phyloP scores from a whole-genome alignment of 2,329 filamentous ascomycete species.

The Verticillium longisporum region DNA sequence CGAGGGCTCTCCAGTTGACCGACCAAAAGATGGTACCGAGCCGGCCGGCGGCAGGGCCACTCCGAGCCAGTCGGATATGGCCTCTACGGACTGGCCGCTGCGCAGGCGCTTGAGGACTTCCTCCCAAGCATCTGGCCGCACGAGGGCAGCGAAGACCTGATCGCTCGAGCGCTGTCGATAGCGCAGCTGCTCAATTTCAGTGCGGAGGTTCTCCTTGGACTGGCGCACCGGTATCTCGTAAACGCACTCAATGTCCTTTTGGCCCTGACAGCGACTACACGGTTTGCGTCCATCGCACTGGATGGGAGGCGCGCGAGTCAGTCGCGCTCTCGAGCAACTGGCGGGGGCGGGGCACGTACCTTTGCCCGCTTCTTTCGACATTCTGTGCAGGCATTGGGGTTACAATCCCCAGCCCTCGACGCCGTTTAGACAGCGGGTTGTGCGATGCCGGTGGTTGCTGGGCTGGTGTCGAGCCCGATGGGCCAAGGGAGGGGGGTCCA shows the following conservation, averaged over 20 bases:
- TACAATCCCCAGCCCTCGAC: slow-evolving; percentile 48
- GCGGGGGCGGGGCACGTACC: slow-evolving; percentile 23
- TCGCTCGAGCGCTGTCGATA: slow-evolving; percentile 48
- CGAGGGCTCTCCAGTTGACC: slow-evolving; percentile 15
- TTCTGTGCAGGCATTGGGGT: slow-evolving; percentile 56
- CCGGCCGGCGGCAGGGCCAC: slow-evolving; percentile 21
- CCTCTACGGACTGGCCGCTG: slow-evolving; percentile 45
- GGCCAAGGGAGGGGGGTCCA: background rate
- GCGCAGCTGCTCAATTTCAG: slow-evolving; percentile 52
- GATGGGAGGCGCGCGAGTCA: background rate
- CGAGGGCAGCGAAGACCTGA: slow-evolving; percentile 47
- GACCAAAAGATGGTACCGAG: slow-evolving; percentile 20
- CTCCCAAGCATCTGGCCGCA: slow-evolving; percentile 42
- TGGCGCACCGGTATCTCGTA: slow-evolving; percentile 59
- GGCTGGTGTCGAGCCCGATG: slow-evolving; percentile 4
- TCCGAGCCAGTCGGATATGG: slow-evolving; percentile 48
- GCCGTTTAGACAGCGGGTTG: slow-evolving; percentile 38
- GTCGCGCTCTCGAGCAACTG: background rate
- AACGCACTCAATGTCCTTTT: slow-evolving; percentile 49
- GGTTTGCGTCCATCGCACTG: slow-evolving; percentile 55
- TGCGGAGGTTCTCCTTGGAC: slow-evolving; percentile 54
- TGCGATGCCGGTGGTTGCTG: slow-evolving; percentile 6
- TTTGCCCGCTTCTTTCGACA: slow-evolving; percentile 57
- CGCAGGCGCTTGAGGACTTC: slow-evolving; percentile 48
- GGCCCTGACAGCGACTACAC: slow-evolving; percentile 47